These are phyloP conservation scores for Pyrenula aspistea DNA, from an alignment of 495 filamentous ascomycete genomes.

Conservation along the genomic window DNA sequence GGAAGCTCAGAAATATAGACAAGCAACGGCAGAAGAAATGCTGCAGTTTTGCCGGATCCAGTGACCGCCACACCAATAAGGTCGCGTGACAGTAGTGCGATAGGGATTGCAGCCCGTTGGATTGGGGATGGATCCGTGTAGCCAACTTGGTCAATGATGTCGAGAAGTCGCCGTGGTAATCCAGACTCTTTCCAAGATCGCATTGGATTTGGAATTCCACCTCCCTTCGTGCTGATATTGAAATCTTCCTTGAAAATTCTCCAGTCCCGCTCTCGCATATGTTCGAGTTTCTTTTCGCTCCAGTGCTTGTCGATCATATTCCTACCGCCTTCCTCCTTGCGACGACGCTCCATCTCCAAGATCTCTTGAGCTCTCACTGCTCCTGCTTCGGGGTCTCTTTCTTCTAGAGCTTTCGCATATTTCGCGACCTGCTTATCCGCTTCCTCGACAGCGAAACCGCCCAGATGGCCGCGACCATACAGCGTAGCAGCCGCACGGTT, in stretches of 20 bases:
- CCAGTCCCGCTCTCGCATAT: constrained; percentile 98
- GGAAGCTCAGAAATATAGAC: constrained; percentile 93
- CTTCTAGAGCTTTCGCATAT: constrained; percentile 67
- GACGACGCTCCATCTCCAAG: constrained; percentile 75
- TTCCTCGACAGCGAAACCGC: constrained; percentile 71
- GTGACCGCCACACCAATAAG: constrained; percentile 97
- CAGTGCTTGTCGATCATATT: constrained; percentile 80
- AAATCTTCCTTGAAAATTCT: constrained; percentile 99
- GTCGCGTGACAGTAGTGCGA: constrained; percentile 85
- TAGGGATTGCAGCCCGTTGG: constrained; percentile 89
- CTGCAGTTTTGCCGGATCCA: constrained; percentile 96
- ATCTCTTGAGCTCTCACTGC: constrained; percentile 64
- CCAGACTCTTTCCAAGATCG: constrained; percentile 83
- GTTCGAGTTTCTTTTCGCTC: constrained; percentile 89
- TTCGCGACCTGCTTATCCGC: constrained; percentile 55
- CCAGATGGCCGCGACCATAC: constrained; percentile 69
- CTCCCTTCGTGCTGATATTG: constrained; percentile 87
- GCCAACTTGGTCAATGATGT: constrained; percentile 74
- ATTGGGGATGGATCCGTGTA: constrained; percentile 91
- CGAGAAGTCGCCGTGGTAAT: constrained; percentile 67
- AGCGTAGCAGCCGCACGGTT: constrained; percentile 61
- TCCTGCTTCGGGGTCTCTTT: constrained; percentile 73
- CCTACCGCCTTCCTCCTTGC: constrained; percentile 63
- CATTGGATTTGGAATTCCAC: constrained; percentile 91
- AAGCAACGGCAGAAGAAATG: constrained; percentile 88